Evolutionary conservation across 495 filamentous ascomycete genomes (phyloP), one percentile per base, ranked within the genome.

Genomic region (Haplographium delicatum): DNA sequence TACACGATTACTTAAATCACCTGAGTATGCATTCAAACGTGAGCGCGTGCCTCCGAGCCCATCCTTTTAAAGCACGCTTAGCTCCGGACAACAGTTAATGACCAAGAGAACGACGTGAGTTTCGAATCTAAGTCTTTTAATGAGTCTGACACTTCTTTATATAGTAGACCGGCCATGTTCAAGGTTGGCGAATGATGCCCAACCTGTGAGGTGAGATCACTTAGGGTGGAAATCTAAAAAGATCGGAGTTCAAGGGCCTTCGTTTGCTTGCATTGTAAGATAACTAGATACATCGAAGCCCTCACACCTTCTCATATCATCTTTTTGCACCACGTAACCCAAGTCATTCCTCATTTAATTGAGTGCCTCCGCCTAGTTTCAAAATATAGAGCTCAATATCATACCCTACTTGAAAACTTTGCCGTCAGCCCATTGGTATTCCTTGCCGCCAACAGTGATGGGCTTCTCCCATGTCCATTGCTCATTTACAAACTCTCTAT

Each of bases 361-460:
- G 28, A 24, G 18, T 39, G 5, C 25, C 46, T 15, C 48, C 42
- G 42, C 34, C 24, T 49, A 45, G 39, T 53, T n/a, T n/a, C n/a
- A n/a, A n/a, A n/a, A n/a, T n/a, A n/a, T n/a, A n/a, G 39, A 60
- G 54, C 47, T 57, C 28, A 67, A 55, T 57, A 59, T 5, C 27
- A 20, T 10, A 51, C 64, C 75, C 78, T 93, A 98, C 84, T 97
- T 98, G 84, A 97, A 97, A 67, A 96, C 89, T 80, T 99, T 95
- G 63, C 94, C 94, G 59, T 90, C 87, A 64, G 84, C 85, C 75
- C 74, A 73, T 59, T 68, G 59, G 68, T 77, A 90, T 67, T 80
- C 81, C 83, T 97, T 94, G 72, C 83, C 91, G 61, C 83, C 69
- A 61, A 88, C 76, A 57, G 71, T 69, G 59, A 88, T 68, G 51